Conservation (phyloP, 257 asterid genomes). For the Nicotiana sylvestris region DNA sequence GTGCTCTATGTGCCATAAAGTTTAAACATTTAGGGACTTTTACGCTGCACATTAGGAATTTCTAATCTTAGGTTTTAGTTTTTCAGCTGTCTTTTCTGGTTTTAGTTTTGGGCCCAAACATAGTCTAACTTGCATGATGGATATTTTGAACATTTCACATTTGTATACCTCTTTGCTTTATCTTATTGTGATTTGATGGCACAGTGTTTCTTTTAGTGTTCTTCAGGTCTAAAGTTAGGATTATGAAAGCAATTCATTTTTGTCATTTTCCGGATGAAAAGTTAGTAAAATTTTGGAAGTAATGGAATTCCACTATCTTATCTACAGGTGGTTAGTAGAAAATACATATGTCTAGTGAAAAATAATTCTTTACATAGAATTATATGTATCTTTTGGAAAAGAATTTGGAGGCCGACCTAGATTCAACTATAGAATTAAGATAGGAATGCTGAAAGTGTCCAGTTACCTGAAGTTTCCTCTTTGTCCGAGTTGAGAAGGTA, state of each 20-base stretch:
- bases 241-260: background rate
- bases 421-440: background rate
- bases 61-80: background rate
- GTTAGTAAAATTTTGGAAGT: background rate
- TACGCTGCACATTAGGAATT: background rate
- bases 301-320: background rate
- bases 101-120: background rate
- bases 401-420: background rate
- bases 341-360: background rate
- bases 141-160: background rate
- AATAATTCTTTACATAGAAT: background rate
- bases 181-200: constrained; percentile 2
- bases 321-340: background rate
- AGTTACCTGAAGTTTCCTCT: background rate
- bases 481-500: background rate
- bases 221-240: background rate
- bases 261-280: background rate
- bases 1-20: background rate
- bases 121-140: background rate
- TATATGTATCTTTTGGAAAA: background rate
- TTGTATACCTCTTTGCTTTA: background rate
- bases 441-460: background rate
- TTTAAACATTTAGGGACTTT: background rate
- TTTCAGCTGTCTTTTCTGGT: background rate
- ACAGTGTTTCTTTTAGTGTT: background rate